Evolutionary conservation across 495 filamentous ascomycete species (phyloP), one percentile per base, ranked within the genome.

Genomic region (Tetracladium setigerum): DNA sequence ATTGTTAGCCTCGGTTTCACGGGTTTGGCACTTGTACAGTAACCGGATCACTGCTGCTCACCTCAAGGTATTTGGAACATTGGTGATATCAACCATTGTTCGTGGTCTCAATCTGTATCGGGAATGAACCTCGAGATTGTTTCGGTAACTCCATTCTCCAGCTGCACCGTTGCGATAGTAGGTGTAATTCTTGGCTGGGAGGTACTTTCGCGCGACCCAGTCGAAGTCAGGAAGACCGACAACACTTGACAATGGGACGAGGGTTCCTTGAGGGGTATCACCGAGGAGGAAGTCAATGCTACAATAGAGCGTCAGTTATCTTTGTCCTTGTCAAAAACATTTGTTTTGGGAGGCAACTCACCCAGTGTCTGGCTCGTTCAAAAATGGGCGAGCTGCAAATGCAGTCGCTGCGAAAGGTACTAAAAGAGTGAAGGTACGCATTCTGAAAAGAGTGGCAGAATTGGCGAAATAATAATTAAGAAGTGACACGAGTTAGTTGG

Each of bases 121-220:
- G 49, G 47, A 41, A 43, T 52, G 67, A 14, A 65, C 58, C 41
- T 68, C 67, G 15, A 68, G 56, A 44, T 68, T 66, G 40, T 67
- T 65, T 1, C 66, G 51, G 50, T 70, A 70, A 19, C 61, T 62
- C 57, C 62, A 66, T 46, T 70, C 67, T 14, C 63, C 67, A 5
- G 49, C 62, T 8, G 67, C 66, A 12, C 64, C 67, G 41, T 62
- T 66, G 18, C 67, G 59, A 47, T 70, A 70, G 37, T 66, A 70
- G 6, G 65, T 64, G 42, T 67, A 67, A 36, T 60, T 59, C 22
- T 44, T 34, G 8, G 31, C 15, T 0, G 59, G 41, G 14, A 67
- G 53, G 41, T 57, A 51, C 12, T 53, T 52, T 14, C 62, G 54
- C 4, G 65, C 65, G 9, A 57, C 63, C 38, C 50, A 59, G 19